phyloP scores from a whole-genome alignment of 805 yeast genomes.

The Metschnikowia colocasiae region DNA sequence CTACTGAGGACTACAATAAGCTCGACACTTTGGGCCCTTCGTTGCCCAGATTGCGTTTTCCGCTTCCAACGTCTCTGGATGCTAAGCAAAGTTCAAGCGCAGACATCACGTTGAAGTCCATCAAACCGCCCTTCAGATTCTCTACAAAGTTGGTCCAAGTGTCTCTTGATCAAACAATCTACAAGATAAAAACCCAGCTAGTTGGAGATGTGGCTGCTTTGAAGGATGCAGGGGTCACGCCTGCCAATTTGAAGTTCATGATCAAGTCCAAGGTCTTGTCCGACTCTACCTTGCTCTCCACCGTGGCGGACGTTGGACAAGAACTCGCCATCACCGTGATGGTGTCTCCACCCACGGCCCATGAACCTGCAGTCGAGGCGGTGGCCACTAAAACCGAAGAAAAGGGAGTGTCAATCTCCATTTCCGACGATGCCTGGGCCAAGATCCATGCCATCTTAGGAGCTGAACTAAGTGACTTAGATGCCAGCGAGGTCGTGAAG shows the following conservation, averaged over 20 bases:
- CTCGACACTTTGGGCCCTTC: constrained; percentile 42
- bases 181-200: constrained; percentile 37
- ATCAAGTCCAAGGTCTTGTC: constrained; percentile 61
- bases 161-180: constrained; percentile 28
- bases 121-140: constrained; percentile 68
- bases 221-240: constrained; percentile 25
- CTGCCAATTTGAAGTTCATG: constrained; percentile 47
- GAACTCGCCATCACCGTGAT: constrained; percentile 15
- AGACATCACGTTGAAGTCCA: constrained; percentile 51
- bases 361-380: not conserved
- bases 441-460: constrained; percentile 36
- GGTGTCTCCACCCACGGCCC: constrained; percentile 17
- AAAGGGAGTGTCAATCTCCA: constrained; percentile 6
- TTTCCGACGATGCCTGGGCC: constrained; percentile 40
- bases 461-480: constrained; percentile 27
- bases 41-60: constrained; percentile 43
- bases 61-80: constrained; percentile 24
- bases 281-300: constrained; percentile 42
- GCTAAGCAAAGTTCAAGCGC: constrained; percentile 10
- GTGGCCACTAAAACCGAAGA: not conserved
- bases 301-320: constrained; percentile 16
- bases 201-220: constrained; percentile 27
- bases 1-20: constrained; percentile 27
- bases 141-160: constrained; percentile 25
- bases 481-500: constrained; percentile 23